These are phyloP conservation scores for Recurvomyces mirabilis DNA, from an alignment of 495 filamentous ascomycete genomes.

Conservation along the genomic window DNA sequence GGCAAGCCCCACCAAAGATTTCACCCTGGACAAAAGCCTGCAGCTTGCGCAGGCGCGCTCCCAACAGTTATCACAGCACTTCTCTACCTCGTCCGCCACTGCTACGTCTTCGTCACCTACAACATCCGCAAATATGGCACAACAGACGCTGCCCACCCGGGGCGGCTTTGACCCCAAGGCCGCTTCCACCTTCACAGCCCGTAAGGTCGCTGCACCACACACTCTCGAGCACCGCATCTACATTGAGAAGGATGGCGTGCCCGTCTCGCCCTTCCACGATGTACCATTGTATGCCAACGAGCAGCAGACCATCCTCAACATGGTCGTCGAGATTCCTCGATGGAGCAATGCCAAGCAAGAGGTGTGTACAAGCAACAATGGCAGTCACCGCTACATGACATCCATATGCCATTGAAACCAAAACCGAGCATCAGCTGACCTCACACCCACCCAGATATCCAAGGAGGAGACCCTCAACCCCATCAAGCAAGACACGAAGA, in stretches of 20 bases:
- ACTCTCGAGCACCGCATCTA: constrained; percentile 96
- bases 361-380: constrained; percentile 41
- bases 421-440: constrained; percentile 15
- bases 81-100: constrained; percentile 11
- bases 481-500: constrained; percentile 88
- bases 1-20: constrained; percentile 15
- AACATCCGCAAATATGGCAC: constrained; percentile 44
- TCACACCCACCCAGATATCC: constrained; percentile 56
- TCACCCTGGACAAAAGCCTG: constrained; percentile 12
- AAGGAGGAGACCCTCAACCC: constrained; percentile 95
- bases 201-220: constrained; percentile 81
- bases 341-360: constrained; percentile 99
- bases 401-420: constrained; percentile 4
- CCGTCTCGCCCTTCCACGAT: constrained; percentile 94
- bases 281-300: constrained; percentile 93
- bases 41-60: constrained; percentile 18
- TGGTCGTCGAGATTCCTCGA: constrained; percentile 97
- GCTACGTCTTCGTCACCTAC: constrained; percentile 33
- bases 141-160: constrained; percentile 52
- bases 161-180: constrained; percentile 41
- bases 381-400: neutral
- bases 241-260: constrained; percentile 93
- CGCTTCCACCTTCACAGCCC: constrained; percentile 48
- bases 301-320: constrained; percentile 90
- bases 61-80: constrained; percentile 26